Evolutionary conservation across 495 filamentous ascomycete genomes (phyloP).

Genomic region (Xylaria nigripes): DNA sequence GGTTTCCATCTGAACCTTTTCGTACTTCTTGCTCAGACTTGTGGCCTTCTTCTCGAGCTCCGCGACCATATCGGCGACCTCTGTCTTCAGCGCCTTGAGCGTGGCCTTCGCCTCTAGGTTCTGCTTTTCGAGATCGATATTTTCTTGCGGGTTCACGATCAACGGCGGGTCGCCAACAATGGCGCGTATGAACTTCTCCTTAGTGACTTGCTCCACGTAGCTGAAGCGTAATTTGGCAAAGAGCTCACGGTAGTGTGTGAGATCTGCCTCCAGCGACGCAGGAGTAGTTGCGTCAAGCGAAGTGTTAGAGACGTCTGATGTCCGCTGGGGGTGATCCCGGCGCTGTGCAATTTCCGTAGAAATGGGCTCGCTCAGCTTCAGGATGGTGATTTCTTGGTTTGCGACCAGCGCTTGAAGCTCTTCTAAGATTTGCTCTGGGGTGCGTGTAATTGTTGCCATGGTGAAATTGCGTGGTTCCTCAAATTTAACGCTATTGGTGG

Average conservation of each 20-base stretch:
- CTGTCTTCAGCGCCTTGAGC: slow-evolving; percentile 68
- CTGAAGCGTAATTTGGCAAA: slow-evolving; percentile 96
- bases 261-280: slow-evolving; percentile 69
- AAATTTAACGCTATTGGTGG: neutral
- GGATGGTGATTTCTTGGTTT: slow-evolving; percentile 57
- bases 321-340: slow-evolving; percentile 34
- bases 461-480: neutral
- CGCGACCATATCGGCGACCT: slow-evolving; percentile 63
- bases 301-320: slow-evolving; percentile 61
- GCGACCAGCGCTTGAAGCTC: slow-evolving; percentile 36
- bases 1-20: slow-evolving; percentile 55
- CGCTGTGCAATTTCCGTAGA: slow-evolving; percentile 40
- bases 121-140: slow-evolving; percentile 65
- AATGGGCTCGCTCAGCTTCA: slow-evolving; percentile 69
- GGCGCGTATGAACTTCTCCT: slow-evolving; percentile 69
- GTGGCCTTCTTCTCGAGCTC: slow-evolving; percentile 62
- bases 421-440: slow-evolving; percentile 28
- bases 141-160: slow-evolving; percentile 74
- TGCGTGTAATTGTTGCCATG: slow-evolving; percentile 16
- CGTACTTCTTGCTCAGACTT: slow-evolving; percentile 51
- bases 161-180: slow-evolving; percentile 81
- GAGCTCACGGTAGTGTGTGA: slow-evolving; percentile 87
- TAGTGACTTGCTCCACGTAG: slow-evolving; percentile 75
- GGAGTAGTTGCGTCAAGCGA: slow-evolving; percentile 63
- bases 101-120: slow-evolving; percentile 64